Conservation (phyloP, 2,329 filamentous ascomycete species). For the Ceratocystis huliohia region DNA sequence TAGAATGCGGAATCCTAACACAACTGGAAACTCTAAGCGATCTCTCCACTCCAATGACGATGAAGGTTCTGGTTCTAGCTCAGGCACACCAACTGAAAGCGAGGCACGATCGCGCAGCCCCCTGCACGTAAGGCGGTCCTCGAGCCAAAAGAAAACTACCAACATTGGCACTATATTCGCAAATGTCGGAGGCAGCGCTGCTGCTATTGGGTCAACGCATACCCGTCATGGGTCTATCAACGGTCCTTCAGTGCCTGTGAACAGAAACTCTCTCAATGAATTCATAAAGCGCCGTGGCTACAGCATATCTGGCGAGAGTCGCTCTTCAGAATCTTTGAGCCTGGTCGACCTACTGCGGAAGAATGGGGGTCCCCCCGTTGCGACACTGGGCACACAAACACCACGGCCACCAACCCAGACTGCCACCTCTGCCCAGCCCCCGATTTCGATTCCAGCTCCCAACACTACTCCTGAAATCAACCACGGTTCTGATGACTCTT, state of each 20-base stretch:
- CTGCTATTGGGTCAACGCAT: slow-evolving; percentile 44
- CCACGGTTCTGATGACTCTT: slow-evolving; percentile 32
- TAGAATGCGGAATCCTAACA: slow-evolving; percentile 40
- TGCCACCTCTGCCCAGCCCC: background rate
- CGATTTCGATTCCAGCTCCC: background rate
- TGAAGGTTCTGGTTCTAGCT: slow-evolving; percentile 8
- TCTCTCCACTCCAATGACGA: background rate
- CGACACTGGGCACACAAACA: slow-evolving; percentile 29
- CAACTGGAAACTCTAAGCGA: slow-evolving; percentile 22
- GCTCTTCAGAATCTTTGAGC: slow-evolving; percentile 30
- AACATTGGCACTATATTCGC: slow-evolving; percentile 48
- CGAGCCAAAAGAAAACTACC: slow-evolving; percentile 38
- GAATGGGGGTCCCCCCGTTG: slow-evolving; percentile 42
- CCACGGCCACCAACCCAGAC: background rate
- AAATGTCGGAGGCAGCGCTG: slow-evolving; percentile 42
- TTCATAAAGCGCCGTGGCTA: slow-evolving; percentile 38
- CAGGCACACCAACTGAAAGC: slow-evolving; percentile 12
- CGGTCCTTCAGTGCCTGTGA: slow-evolving; percentile 38
- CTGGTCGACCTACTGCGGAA: slow-evolving; percentile 41
- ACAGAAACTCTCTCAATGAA: slow-evolving; percentile 33
- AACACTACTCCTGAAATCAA: background rate
- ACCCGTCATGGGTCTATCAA: slow-evolving; percentile 43
- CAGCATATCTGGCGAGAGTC: slow-evolving; percentile 43
- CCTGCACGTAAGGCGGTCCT: slow-evolving; percentile 38
- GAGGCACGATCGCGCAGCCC: slow-evolving; percentile 29